Evolutionary conservation across 768 basidiomycete species (phyloP).

Genomic region (Glaciozyma martinii): DNA sequence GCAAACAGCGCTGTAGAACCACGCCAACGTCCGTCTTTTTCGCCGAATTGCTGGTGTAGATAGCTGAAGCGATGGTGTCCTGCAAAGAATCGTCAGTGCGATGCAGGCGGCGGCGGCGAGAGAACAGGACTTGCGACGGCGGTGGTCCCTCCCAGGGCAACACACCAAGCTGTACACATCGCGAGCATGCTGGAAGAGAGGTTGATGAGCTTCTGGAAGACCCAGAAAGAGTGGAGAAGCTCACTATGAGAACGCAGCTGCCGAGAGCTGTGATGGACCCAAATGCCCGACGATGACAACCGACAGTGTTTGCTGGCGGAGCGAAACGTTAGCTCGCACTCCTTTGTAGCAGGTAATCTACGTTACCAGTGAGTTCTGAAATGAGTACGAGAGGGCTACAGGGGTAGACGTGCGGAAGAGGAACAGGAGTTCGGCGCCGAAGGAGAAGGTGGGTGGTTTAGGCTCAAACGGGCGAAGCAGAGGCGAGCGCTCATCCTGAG

Average conservation of each 20-base stretch:
- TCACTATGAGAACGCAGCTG: constrained; percentile 56
- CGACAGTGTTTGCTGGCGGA: constrained; percentile 58
- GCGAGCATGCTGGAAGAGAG: constrained; percentile 50
- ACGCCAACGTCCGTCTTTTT: constrained; percentile 57
- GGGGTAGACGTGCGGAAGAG: neutral
- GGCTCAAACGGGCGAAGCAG: too few species aligned
- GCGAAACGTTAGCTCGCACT: neutral
- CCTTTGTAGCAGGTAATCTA: neutral
- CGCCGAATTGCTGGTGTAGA: constrained; percentile 55
- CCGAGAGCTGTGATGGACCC: constrained; percentile 61
- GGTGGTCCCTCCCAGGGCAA: constrained; percentile 56
- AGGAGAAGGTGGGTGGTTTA: neutral
- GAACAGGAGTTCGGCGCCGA: neutral
- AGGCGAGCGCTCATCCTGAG: too few species aligned
- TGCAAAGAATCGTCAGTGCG: constrained; percentile 52
- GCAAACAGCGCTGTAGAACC: constrained; percentile 60
- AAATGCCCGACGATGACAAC: constrained; percentile 58
- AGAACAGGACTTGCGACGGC: neutral
- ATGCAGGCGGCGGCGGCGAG: too few species aligned
- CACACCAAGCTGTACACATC: constrained; percentile 50
- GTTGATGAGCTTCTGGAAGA: too few species aligned
- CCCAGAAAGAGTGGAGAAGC: neutral
- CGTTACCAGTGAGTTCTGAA: constrained; percentile 48
- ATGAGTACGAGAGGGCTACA: constrained; percentile 43
- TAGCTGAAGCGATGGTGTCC: constrained; percentile 67